Percentiles rank a stretch among this genome's conserved stretches.
Evolutionary conservation across 257 asterid genomes (phyloP).

Genomic region (Penstemon eatonii): DNA sequence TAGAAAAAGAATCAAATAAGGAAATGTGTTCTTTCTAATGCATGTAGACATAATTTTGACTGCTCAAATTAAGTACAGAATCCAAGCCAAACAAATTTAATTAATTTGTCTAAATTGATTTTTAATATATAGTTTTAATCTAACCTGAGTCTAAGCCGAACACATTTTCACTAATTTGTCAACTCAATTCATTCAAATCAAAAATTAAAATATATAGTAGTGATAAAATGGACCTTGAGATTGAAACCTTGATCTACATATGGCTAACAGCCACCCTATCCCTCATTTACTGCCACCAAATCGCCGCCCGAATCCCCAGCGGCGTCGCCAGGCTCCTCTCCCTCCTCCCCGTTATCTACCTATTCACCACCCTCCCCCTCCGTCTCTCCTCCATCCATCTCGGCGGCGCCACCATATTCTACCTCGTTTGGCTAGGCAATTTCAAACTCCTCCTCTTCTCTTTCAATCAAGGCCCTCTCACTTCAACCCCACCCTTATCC

Average conservation of each 20-base stretch:
- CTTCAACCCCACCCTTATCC: slow-evolving; percentile 34
- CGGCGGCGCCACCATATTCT: slow-evolving; percentile 43
- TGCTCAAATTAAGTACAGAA: too few relatives aligned
- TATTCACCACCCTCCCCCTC: slow-evolving; percentile 44
- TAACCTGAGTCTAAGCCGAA: too few relatives aligned
- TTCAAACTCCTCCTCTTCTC: slow-evolving; percentile 74
- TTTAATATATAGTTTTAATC: too few relatives aligned
- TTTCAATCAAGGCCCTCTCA: slow-evolving; percentile 54
- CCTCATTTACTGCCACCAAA: slow-evolving; percentile 43
- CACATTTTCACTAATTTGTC: too few relatives aligned
- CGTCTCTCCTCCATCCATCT: slow-evolving; percentile 27
- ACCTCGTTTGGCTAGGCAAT: slow-evolving; percentile 70
- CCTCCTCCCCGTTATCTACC: slow-evolving; percentile 54
- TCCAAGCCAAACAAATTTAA: too few relatives aligned
- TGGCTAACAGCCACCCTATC: slow-evolving; percentile 47
- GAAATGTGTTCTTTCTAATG: too few relatives aligned
- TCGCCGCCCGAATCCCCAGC: slow-evolving; percentile 39
- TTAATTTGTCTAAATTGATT: too few relatives aligned
- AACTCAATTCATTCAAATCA: too few relatives aligned
- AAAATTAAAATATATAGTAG: too few relatives aligned
- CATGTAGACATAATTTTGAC: too few relatives aligned
- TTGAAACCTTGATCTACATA: slow-evolving; percentile 37
- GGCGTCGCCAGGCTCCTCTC: slow-evolving; percentile 48
- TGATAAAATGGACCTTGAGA: slow-evolving; percentile 32
- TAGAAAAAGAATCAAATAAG: too few relatives aligned